phyloP scores from a whole-genome alignment of 306 rosid species.

The Vicia faba region DNA sequence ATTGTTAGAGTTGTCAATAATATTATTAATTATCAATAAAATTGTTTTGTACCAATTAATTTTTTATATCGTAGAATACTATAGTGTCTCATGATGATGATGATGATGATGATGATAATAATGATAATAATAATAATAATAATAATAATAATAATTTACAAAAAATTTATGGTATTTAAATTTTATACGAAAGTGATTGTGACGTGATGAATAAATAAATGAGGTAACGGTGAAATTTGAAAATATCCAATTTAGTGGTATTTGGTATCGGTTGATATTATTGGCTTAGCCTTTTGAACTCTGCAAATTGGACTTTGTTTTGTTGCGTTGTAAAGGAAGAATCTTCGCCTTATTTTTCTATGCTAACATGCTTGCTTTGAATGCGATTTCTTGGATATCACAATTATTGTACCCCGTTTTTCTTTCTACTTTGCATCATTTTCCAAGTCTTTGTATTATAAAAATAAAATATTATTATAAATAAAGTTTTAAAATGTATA shows the following conservation, averaged over 20 bases:
- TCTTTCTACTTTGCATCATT: slow-evolving; percentile 36
- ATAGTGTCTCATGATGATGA: too few relatives aligned
- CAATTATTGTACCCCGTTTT: slow-evolving; percentile 43
- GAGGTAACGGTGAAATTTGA: not conserved
- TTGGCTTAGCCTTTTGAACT: slow-evolving; percentile 11
- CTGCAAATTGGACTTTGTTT: slow-evolving; percentile 37
- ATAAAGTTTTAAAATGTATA: too few relatives aligned
- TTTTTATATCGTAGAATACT: too few relatives aligned
- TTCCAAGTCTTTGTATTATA: slow-evolving; percentile 33
- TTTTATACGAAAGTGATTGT: not conserved
- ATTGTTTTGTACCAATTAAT: too few relatives aligned
- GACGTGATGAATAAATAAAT: not conserved
- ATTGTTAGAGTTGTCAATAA: too few relatives aligned
- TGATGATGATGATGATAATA: too few relatives aligned
- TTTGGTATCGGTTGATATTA: not conserved
- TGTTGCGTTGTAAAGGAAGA: slow-evolving; percentile 37
- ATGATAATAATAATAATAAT: too few relatives aligned
- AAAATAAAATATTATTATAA: not conserved
- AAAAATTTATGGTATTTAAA: not conserved
- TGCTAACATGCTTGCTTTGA: not conserved
- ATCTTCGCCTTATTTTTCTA: slow-evolving; percentile 3
- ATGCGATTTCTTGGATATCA: not conserved
- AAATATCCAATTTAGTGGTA: not conserved
- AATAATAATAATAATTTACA: not conserved
- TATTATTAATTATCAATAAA: too few relatives aligned